Percentiles rank a stretch among this genome's conserved stretches.
Evolutionary conservation across 2,329 filamentous ascomycete species (phyloP).

Genomic region (Teratosphaeria viscida): DNA sequence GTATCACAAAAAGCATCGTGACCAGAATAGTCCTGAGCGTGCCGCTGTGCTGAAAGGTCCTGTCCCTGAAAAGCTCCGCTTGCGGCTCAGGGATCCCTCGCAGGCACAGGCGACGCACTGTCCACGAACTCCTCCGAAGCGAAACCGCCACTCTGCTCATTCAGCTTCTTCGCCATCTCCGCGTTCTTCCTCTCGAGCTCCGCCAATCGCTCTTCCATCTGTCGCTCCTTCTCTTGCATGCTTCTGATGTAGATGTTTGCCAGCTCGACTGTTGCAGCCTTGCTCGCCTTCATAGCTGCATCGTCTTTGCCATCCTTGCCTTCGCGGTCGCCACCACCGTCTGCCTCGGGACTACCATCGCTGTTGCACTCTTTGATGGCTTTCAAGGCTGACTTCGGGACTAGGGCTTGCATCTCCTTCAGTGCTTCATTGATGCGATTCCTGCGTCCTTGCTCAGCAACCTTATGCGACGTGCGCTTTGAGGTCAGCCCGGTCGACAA

Average conservation of each 20-base stretch:
- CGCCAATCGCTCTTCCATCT: not conserved
- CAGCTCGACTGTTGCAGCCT: slow-evolving; percentile 93
- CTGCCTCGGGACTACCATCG: slow-evolving; percentile 35
- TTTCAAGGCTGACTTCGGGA: slow-evolving; percentile 47
- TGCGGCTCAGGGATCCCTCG: not conserved
- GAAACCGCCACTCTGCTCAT: slow-evolving; percentile 1
- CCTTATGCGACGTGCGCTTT: slow-evolving; percentile 94
- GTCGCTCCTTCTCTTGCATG: slow-evolving; percentile 53
- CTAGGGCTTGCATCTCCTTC: slow-evolving; percentile 76
- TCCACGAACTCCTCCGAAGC: not conserved
- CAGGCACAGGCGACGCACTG: not conserved
- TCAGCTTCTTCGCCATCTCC: slow-evolving; percentile 18
- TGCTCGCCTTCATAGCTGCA: slow-evolving; percentile 54
- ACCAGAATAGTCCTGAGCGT: not conserved
- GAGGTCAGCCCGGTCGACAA: slow-evolving; percentile 89
- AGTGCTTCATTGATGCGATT: slow-evolving; percentile 93
- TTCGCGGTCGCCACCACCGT: slow-evolving; percentile 35
- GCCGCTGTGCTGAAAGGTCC: not conserved
- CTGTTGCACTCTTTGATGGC: slow-evolving; percentile 21
- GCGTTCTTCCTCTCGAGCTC: slow-evolving; percentile 39
- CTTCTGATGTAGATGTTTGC: slow-evolving; percentile 92
- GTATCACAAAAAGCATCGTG: not conserved
- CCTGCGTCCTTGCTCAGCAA: slow-evolving; percentile 88
- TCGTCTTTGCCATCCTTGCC: slow-evolving; percentile 25
- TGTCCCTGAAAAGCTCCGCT: not conserved